A percentile compares a stretch with the other conserved stretches of the same genome.
Conservation (phyloP, 139 green algal species). For the Tetraselmis chui region DNA sequence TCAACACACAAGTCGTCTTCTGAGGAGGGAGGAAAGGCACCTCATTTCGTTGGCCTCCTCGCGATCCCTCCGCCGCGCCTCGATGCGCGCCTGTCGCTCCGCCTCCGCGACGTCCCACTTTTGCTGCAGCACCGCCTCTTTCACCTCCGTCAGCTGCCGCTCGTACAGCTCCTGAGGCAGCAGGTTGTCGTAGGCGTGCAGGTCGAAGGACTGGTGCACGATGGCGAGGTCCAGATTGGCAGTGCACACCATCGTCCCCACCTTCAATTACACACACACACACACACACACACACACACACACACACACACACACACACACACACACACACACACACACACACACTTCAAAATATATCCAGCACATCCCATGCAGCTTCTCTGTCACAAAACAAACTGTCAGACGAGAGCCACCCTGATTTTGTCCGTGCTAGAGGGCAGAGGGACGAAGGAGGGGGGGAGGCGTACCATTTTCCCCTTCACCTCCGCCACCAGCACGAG, state of each 20-base stretch:
- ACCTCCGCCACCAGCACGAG: conserved; percentile 45
- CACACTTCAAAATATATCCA: too few relatives aligned
- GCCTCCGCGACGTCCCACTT: conserved; percentile 10
- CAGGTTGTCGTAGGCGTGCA: conserved; percentile 56
- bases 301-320: too few relatives aligned
- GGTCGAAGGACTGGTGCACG: conserved; percentile 47
- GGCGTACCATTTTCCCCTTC: conserved; percentile 32
- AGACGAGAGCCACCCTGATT: too few relatives aligned
- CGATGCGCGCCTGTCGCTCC: conserved; percentile 1
- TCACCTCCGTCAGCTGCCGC: conserved; percentile 1
- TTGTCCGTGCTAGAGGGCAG: too few relatives aligned
- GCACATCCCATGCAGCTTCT: too few relatives aligned
- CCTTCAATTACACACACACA: too few relatives aligned
- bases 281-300: too few relatives aligned
- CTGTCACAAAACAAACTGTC: too few relatives aligned
- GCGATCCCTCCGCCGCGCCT: not conserved
- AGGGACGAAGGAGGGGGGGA: too few relatives aligned
- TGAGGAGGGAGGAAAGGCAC: too few relatives aligned
- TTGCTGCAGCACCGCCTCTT: conserved; percentile 8
- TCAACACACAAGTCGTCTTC: too few relatives aligned
- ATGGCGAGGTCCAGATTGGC: conserved; percentile 37
- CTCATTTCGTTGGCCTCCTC: not conserved
- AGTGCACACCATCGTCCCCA: conserved; percentile 46
- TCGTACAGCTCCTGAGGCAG: conserved; percentile 43
- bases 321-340: too few relatives aligned